Evolutionary conservation across 768 basidiomycete species (phyloP).

Genomic region (Naganishia antarctica): DNA sequence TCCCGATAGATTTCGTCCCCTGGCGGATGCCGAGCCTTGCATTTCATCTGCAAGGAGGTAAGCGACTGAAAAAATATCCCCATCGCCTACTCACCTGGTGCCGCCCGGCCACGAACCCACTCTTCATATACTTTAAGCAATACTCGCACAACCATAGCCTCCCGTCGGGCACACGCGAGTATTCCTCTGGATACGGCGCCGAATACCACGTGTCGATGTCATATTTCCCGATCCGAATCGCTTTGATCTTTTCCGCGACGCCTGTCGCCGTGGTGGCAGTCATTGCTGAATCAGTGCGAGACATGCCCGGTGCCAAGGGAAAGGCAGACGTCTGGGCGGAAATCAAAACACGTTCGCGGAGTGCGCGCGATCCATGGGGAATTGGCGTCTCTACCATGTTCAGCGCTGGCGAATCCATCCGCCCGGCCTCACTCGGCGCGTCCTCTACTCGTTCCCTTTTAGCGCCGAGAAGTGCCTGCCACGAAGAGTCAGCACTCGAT

Average conservation of each 20-base stretch:
- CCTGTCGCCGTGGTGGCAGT: conserved; percentile 52
- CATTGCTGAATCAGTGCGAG: conserved; percentile 34
- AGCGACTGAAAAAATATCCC: background rate
- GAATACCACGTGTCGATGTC: conserved; percentile 99
- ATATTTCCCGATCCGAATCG: conserved; percentile 80
- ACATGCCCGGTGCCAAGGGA: conserved; percentile 9
- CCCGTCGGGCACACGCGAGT: conserved; percentile 84
- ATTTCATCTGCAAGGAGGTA: conserved; percentile 66
- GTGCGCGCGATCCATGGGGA: conserved; percentile 22
- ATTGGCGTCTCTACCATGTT: background rate
- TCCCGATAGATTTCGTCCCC: conserved; percentile 98
- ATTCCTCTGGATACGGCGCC: conserved; percentile 97
- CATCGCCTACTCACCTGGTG: conserved; percentile 64
- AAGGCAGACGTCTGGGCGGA: conserved; percentile 24
- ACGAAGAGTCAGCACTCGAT: background rate
- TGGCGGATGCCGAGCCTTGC: conserved; percentile 88
- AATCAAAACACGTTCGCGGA: conserved; percentile 39
- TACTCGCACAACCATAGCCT: conserved; percentile 95
- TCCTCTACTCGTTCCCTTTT: conserved; percentile 13
- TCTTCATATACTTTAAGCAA: conserved; percentile 97
- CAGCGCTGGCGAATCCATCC: background rate
- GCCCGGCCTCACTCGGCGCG: background rate
- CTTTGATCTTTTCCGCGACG: conserved; percentile 59
- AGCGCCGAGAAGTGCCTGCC: conserved; percentile 16
- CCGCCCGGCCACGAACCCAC: conserved; percentile 72